Percentiles rank a stretch among this genome's conserved stretches.
phyloP scores from a whole-genome alignment of 164 flowering plant genomes.

The Aristolochia californica region DNA sequence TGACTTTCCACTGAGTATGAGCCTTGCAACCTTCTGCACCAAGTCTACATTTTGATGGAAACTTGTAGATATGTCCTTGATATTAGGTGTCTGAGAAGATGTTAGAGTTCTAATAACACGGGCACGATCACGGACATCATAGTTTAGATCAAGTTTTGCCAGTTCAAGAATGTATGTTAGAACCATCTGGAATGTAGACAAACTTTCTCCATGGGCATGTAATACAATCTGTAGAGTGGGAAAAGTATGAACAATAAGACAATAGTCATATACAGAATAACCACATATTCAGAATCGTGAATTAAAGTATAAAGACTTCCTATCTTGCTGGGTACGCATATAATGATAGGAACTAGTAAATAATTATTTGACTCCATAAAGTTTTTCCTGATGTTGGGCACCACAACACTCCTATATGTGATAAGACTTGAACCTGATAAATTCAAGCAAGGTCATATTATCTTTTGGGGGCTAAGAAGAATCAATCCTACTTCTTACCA shows the following conservation, averaged over 20 bases:
- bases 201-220: conserved; percentile 38
- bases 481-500: too few species aligned
- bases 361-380: too few species aligned
- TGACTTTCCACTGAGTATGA: conserved; percentile 32
- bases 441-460: too few species aligned
- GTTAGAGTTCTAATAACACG: conserved; percentile 47
- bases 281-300: too few species aligned
- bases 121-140: conserved; percentile 88
- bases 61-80: conserved; percentile 17
- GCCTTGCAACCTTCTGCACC: conserved; percentile 28
- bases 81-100: conserved; percentile 18
- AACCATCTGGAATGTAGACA: conserved; percentile 22
- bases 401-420: too few species aligned
- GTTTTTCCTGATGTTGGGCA: too few species aligned
- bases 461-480: too few species aligned
- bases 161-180: conserved; percentile 63
- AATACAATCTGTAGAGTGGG: conserved; percentile 53
- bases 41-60: conserved; percentile 15
- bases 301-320: too few species aligned
- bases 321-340: too few species aligned
- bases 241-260: background rate
- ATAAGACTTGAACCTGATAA: too few species aligned
- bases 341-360: too few species aligned
- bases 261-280: too few species aligned
- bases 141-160: conserved; percentile 65